A percentile compares a stretch with the other conserved stretches of the same genome.
Evolutionary conservation across 768 basidiomycete species (phyloP).

Genomic region (Holtermanniella nyarrowii): DNA sequence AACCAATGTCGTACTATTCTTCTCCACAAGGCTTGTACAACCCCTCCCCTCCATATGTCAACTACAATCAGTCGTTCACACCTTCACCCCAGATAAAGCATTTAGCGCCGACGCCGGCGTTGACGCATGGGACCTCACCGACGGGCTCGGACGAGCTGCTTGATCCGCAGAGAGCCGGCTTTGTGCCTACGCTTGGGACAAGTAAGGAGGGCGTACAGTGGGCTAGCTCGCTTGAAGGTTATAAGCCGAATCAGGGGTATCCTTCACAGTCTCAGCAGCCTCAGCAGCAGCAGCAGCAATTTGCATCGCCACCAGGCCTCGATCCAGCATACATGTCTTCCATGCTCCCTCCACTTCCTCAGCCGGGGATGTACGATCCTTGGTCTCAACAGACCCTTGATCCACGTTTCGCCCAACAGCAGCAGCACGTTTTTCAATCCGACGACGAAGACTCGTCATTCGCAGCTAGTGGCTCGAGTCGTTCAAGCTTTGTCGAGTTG

Average conservation of each 20-base stretch:
- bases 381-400: neutral
- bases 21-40: neutral
- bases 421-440: neutral
- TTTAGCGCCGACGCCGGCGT: neutral
- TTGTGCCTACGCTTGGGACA: no score
- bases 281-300: no score
- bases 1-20: neutral
- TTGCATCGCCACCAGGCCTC: neutral
- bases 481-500: constrained; percentile 8
- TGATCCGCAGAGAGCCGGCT: no score
- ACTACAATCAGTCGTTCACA: no score
- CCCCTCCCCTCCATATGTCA: neutral
- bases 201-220: no score
- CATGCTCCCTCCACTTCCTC: neutral
- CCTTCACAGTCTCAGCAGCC: no score
- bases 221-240: no score
- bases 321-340: neutral
- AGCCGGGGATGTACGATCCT: no score
- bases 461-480: constrained; percentile 1
- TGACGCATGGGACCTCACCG: neutral
- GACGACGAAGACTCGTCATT: neutral
- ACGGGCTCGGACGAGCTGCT: no score
- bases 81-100: neutral
- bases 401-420: neutral
- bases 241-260: no score